These are phyloP conservation scores for Diaporthe citrichinensis DNA, from an alignment of 2,329 filamentous ascomycete genomes.

Conservation along the genomic window DNA sequence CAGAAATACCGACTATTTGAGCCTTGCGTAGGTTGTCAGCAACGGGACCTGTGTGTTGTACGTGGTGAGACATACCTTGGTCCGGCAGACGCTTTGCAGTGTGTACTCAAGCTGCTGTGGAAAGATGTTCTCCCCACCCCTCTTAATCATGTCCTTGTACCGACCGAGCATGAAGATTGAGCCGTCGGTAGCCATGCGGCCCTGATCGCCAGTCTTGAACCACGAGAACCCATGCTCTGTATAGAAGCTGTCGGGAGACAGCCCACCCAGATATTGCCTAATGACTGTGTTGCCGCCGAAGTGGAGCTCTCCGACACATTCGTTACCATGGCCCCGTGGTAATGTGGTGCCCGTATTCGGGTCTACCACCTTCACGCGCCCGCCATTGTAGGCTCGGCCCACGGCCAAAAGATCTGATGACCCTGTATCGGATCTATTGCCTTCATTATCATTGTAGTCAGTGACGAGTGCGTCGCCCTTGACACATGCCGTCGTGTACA, in stretches of 20 bases:
- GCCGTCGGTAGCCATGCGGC: slow-evolving; percentile 6
- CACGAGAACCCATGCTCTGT: neutral
- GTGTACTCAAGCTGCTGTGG: slow-evolving; percentile 22
- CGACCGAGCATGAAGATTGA: slow-evolving; percentile 10
- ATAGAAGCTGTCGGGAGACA: neutral
- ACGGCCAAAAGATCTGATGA: neutral
- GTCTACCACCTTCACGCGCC: slow-evolving; percentile 11
- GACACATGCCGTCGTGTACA: slow-evolving; percentile 11
- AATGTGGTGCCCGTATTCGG: neutral
- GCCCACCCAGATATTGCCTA: neutral
- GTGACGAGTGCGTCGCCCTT: neutral
- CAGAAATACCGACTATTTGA: slow-evolving; percentile 8
- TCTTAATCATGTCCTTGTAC: slow-evolving; percentile 29
- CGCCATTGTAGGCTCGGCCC: neutral
- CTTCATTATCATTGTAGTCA: neutral
- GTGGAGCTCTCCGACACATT: slow-evolving; percentile 15
- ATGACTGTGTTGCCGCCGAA: slow-evolving; percentile 20
- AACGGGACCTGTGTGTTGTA: neutral
- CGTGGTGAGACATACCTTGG: neutral
- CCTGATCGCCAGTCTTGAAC: slow-evolving; percentile 22
- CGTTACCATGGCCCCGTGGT: neutral
- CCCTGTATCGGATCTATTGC: rapidly evolving
- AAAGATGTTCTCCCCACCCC: slow-evolving; percentile 16
- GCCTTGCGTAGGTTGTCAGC: neutral
- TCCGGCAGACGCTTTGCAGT: neutral